A percentile compares a stretch with the other conserved stretches of the same genome.
phyloP scores from a whole-genome alignment of 1,139 yeast species.

The Spathaspora sp. region DNA sequence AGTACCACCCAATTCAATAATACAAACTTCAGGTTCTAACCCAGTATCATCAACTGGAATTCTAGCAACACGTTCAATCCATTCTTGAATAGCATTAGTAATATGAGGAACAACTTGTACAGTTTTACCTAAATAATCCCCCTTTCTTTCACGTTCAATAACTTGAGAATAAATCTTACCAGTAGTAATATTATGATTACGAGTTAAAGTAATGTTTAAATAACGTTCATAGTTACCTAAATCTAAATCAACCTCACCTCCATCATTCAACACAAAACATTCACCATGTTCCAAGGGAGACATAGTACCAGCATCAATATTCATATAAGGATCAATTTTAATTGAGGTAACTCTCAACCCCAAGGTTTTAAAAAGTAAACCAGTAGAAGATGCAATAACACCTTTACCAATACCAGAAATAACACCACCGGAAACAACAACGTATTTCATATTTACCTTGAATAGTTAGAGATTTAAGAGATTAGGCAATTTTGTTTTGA shows the following conservation, averaged over 20 bases:
- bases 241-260: constrained; percentile 98
- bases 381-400: constrained; percentile 95
- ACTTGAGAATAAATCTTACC: constrained; percentile 96
- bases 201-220: constrained; percentile 87
- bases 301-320: constrained; percentile 99
- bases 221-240: constrained; percentile 97
- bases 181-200: constrained; percentile 94
- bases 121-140: constrained; percentile 98
- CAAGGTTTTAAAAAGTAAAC: constrained; percentile 86
- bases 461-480: constrained; percentile 2
- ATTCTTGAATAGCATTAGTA: constrained; percentile 95
- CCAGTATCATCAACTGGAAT: constrained; percentile 94
- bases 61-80: constrained; percentile 92
- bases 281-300: constrained; percentile 99
- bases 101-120: constrained; percentile 98
- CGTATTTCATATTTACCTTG: constrained; percentile 76
- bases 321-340: constrained; percentile 98
- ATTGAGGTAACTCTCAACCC: constrained; percentile 96
- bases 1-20: constrained; percentile 97
- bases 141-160: constrained; percentile 91
- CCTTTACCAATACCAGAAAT: constrained; percentile 99
- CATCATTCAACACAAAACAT: constrained; percentile 95
- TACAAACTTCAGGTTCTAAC: constrained; percentile 88
- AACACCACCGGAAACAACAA: constrained; percentile 98
- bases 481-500: constrained; percentile 1